These are phyloP conservation scores for Mediolabrus comicus DNA, from an alignment of 108 stramenopile genomes.

Conservation along the genomic window DNA sequence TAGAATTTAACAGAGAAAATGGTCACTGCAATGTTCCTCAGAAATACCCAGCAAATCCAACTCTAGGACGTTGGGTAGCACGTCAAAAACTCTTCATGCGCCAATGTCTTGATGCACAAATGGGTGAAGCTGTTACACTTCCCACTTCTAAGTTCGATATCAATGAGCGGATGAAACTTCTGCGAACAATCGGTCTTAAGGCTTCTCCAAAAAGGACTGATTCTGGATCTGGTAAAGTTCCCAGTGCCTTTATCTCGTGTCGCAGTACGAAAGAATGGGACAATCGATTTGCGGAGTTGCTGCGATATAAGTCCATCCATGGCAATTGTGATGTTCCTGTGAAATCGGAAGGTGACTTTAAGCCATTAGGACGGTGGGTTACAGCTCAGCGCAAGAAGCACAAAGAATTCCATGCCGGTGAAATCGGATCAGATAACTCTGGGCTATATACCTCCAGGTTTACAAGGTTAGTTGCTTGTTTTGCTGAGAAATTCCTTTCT, in stretches of 20 bases:
- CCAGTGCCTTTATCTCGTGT: not conserved
- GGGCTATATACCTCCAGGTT: not conserved
- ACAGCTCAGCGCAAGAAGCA: conserved; percentile 20
- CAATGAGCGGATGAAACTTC: not conserved
- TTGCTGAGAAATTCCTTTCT: not conserved
- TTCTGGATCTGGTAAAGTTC: not conserved
- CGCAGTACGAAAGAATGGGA: conserved; percentile 23
- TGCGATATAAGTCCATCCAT: conserved; percentile 1
- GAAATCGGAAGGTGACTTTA: conserved; percentile 8
- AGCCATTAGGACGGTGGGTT: conserved; percentile 20
- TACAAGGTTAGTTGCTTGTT: not conserved
- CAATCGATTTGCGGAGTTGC: conserved; percentile 3
- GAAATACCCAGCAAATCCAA: conserved; percentile 36
- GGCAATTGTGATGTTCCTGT: conserved; percentile 25
- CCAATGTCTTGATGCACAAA: not conserved
- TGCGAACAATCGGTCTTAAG: conserved; percentile 2
- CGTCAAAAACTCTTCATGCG: conserved; percentile 29
- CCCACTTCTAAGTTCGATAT: not conserved
- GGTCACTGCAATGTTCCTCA: conserved; percentile 49
- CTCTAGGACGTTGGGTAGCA: conserved; percentile 44
- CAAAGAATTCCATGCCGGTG: not conserved
- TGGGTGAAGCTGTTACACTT: not conserved
- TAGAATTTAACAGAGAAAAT: conserved; percentile 11
- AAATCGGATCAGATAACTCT: not conserved
- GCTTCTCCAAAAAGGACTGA: not conserved